Evolutionary conservation across 257 asterid genomes (phyloP).

Genomic region (Penstemon eatonii): DNA sequence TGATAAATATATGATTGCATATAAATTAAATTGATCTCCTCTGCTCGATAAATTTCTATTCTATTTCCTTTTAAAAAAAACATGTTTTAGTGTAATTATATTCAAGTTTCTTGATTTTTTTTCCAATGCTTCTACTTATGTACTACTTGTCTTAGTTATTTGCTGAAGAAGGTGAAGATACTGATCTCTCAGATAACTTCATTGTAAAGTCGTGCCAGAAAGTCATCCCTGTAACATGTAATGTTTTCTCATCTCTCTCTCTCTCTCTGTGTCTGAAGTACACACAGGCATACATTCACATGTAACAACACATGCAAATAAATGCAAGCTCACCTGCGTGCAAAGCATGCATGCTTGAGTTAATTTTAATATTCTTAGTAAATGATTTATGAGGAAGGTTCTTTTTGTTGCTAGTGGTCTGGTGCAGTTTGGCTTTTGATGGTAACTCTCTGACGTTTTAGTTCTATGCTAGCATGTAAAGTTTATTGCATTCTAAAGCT

Average conservation of each 20-base stretch:
- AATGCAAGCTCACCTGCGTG: background rate
- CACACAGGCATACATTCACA: background rate
- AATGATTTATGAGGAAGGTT: background rate
- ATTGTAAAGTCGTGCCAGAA: conserved; percentile 93
- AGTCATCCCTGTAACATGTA: conserved; percentile 93
- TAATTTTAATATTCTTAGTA: background rate
- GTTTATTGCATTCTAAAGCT: background rate
- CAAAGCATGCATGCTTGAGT: conserved; percentile 14
- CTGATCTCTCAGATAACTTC: conserved; percentile 89
- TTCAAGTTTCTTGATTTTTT: conserved; percentile 1
- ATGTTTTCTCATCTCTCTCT: conserved; percentile 30
- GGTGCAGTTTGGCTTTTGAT: background rate
- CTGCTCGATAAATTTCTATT: background rate
- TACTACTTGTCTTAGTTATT: conserved; percentile 52
- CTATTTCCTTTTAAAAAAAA: conserved; percentile 17
- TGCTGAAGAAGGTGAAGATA: conserved; percentile 73
- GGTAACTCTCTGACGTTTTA: background rate
- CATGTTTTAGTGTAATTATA: conserved; percentile 11
- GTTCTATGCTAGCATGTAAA: background rate
- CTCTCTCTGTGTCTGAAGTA: background rate
- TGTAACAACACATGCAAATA: background rate
- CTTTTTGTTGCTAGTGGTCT: conserved; percentile 11
- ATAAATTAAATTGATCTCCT: background rate
- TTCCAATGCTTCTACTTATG: conserved; percentile 26
- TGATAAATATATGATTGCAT: conserved; percentile 7